Base-by-base conservation (phyloP, 2,329 filamentous ascomycete genomes). In the Taxawa tesnikishii region DNA sequence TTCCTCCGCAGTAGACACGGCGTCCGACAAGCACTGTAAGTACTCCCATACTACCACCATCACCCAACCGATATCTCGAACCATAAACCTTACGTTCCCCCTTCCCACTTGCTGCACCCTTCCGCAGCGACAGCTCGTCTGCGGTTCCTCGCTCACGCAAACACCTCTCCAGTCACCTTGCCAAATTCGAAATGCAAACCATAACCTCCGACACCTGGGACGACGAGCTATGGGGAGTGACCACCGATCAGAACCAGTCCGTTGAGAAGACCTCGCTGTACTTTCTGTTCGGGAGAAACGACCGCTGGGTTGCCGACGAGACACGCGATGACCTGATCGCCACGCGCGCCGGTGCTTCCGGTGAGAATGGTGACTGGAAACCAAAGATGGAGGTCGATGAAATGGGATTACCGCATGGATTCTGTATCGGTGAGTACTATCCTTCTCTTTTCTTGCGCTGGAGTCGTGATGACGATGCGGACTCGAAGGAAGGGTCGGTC, bases 281-380 rank as follows among this genome's bases (percentile, higher is more conserved):
- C 31, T 73, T 78, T 44, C 66, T 73, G 41, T 78, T 74, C 48
- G 72, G 68, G 1, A 54, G 64, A 21, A 54, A 67, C 29, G 73
- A 78, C 45, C 70, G 74, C 44, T 77, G 73, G 73, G 68, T 77
- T 15, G 70, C 70, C 2, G 60, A 72, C 39, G 54, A 59, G 43
- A 74, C 70, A 17, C 56, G 71, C 21, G 67, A 75, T 42, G 61
- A 63, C 25, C 54, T 77, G 23, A 65, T 76, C 28, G 50, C 49
- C 24, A 43, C 56, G 8, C 50, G 65, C 26, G 63, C 60, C 21
- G 41, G 29, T 5, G 38, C 38, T 6, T 41, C 45, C 3, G 33
- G 44, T 6, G 43, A 34, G n/a, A 47, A 46, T 4, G 52, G 51
- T 15, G 42, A 48, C 18, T 61, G 63, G 50, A 59, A 53, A 18